These are phyloP conservation scores for Mallotus repandus DNA, from an alignment of 441 rosid species.

Conservation along the genomic window DNA sequence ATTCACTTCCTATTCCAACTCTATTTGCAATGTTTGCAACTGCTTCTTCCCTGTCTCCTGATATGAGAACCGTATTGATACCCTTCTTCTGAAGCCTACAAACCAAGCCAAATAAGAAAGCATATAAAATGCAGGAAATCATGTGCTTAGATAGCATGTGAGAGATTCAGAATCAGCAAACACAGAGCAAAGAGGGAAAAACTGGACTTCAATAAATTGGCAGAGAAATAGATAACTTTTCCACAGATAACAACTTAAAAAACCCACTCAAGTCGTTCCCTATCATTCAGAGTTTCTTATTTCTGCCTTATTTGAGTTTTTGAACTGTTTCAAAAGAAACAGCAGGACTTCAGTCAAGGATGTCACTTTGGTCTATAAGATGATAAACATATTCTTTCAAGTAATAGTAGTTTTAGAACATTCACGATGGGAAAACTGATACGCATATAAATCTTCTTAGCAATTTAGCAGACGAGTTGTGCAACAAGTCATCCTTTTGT, in stretches of 20 bases:
- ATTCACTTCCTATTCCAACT: slow-evolving; percentile 67
- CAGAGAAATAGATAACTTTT: background rate
- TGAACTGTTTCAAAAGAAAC: slow-evolving; percentile 10
- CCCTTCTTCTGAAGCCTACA: slow-evolving; percentile 76
- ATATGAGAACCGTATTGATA: slow-evolving; percentile 73
- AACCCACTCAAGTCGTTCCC: slow-evolving; percentile 3
- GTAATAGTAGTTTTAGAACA: background rate
- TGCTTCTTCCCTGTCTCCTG: slow-evolving; percentile 98
- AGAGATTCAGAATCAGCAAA: background rate
- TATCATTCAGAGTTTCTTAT: slow-evolving; percentile 3
- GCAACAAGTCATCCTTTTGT: too few relatives aligned
- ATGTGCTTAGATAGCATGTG: slow-evolving; percentile 3
- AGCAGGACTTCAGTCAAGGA: background rate
- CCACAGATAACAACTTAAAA: background rate
- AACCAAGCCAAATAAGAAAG: slow-evolving; percentile 17
- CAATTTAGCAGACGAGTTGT: too few relatives aligned
- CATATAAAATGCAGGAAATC: slow-evolving; percentile 4
- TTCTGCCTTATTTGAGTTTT: background rate
- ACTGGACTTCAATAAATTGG: background rate
- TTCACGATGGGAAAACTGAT: too few relatives aligned
- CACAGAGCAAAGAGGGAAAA: background rate
- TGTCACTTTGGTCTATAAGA: background rate
- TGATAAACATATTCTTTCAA: background rate
- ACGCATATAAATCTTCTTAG: too few relatives aligned
- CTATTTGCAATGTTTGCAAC: slow-evolving; percentile 73